These are phyloP conservation scores for Picochlorum sp. DNA, from an alignment of 139 green algal species.

Conservation along the genomic window DNA sequence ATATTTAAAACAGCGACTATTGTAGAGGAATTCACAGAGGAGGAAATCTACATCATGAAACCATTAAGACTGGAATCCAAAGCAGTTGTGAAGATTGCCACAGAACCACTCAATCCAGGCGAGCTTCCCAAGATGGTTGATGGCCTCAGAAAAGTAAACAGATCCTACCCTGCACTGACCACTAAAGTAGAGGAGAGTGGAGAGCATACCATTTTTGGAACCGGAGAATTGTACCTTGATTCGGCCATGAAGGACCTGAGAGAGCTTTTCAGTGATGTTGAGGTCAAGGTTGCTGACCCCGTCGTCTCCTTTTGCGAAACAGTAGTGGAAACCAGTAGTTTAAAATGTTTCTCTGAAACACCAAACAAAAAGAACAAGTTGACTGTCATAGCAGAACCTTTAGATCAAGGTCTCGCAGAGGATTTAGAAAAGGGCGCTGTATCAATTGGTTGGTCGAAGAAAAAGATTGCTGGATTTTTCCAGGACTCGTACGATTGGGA, in stretches of 20 bases:
- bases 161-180: conserved; percentile 79
- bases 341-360: conserved; percentile 97
- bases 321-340: conserved; percentile 84
- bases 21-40: conserved; percentile 55
- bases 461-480: conserved; percentile 70
- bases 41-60: conserved; percentile 72
- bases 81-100: conserved; percentile 90
- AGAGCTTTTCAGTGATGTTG: conserved; percentile 84
- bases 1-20: conserved; percentile 90
- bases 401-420: conserved; percentile 82
- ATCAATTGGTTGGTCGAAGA: conserved; percentile 54
- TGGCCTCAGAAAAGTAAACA: conserved; percentile 81
- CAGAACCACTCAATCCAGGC: conserved; percentile 89
- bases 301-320: conserved; percentile 94
- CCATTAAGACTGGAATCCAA: conserved; percentile 60
- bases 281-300: conserved; percentile 92
- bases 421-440: conserved; percentile 83
- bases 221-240: conserved; percentile 95
- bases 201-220: conserved; percentile 95
- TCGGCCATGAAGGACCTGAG: conserved; percentile 89
- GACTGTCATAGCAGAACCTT: conserved; percentile 91
- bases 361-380: conserved; percentile 91
- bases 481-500: conserved; percentile 93
- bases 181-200: conserved; percentile 94
- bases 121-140: conserved; percentile 97